A percentile compares a stretch with the other conserved stretches of the same genome.
These are phyloP conservation scores for Pseudopithomyces maydicus DNA, from an alignment of 2,329 filamentous ascomycete species.

Conservation along the genomic window DNA sequence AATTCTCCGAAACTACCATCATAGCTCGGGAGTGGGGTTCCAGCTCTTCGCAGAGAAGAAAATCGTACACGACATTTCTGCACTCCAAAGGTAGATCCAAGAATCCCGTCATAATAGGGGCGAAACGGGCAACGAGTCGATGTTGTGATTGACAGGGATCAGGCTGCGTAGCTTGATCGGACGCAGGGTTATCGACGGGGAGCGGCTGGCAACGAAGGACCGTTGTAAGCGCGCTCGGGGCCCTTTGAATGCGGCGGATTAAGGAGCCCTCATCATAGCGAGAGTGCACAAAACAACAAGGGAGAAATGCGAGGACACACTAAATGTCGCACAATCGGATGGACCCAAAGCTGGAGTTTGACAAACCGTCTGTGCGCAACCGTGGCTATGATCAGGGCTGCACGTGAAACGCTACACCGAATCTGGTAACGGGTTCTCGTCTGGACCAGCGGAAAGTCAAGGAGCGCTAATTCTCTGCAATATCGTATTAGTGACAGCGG, in stretches of 20 bases:
- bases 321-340: conserved; percentile 7
- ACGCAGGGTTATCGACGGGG: conserved; percentile 6
- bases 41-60: conserved; percentile 27
- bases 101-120: conserved; percentile 30
- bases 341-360: conserved; percentile 3
- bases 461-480: neutral
- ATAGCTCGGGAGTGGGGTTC: conserved; percentile 31
- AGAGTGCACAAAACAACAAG: conserved; percentile 8
- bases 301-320: neutral
- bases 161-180: conserved; percentile 9
- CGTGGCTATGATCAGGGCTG: neutral
- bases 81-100: conserved; percentile 36
- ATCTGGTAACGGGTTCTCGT: neutral
- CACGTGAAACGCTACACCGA: neutral
- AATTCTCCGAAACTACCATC: conserved; percentile 33
- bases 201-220: conserved; percentile 6
- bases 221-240: neutral
- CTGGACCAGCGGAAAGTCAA: conserved; percentile 4
- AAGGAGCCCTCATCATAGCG: neutral
- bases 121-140: conserved; percentile 12
- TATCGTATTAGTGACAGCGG: neutral
- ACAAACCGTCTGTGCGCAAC: conserved; percentile 1
- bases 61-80: conserved; percentile 34
- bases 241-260: conserved; percentile 7
- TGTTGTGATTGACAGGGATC: conserved; percentile 18